Conservation (phyloP, 1,139 yeast species). For the Geotrichum europaeum region DNA sequence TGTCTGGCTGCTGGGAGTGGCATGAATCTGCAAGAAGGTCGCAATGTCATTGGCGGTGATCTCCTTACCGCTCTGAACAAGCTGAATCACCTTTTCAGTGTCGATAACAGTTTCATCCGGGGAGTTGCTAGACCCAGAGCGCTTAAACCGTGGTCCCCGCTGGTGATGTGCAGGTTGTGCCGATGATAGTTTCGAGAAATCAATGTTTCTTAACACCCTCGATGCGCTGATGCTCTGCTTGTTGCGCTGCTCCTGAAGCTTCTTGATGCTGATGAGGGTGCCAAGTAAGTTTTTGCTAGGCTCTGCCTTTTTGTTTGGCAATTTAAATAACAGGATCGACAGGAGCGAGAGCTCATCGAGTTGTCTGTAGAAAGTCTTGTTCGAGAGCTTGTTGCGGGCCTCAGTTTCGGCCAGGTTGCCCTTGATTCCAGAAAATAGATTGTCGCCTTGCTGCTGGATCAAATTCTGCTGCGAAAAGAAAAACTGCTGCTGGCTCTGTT, state of each 20-base stretch:
- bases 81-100: slow-evolving; percentile 4
- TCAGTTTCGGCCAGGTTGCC: background rate
- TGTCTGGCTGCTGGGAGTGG: background rate
- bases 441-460: slow-evolving; percentile 2
- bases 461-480: background rate
- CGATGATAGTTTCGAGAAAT: background rate
- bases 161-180: background rate
- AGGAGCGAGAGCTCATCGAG: slow-evolving; percentile 5
- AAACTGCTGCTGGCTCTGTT: background rate
- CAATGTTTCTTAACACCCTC: background rate
- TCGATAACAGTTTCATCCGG: background rate
- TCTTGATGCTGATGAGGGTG: background rate
- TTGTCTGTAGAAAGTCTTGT: background rate
- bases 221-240: background rate
- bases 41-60: slow-evolving; percentile 10
- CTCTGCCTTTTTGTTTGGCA: background rate
- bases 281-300: background rate
- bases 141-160: background rate
- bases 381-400: background rate
- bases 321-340: background rate
- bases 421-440: slow-evolving; percentile 8
- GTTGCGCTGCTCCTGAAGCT: background rate
- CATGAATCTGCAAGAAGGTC: slow-evolving; percentile 12
- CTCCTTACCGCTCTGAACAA: slow-evolving; percentile 7
- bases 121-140: background rate